Percentiles rank a stretch among this genome's conserved stretches.
These are phyloP conservation scores for Modicella reniformis DNA, from an alignment of 371 early-diverging fungal species.

Conservation along the genomic window DNA sequence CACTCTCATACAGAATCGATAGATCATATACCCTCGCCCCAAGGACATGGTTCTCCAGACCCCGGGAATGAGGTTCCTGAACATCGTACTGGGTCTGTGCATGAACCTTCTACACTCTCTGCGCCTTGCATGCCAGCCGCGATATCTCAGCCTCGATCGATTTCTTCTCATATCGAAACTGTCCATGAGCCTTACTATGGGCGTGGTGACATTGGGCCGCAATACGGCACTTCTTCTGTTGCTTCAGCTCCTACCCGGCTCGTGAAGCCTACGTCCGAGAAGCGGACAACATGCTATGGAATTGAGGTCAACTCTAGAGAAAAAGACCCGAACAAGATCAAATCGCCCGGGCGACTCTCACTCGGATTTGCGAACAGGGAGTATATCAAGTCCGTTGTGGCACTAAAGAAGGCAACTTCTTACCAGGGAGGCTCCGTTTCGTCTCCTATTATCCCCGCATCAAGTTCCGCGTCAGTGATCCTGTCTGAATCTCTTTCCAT, in stretches of 20 bases:
- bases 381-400: slow-evolving; percentile 11
- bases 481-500: no score
- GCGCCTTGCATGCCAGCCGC: no score
- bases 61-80: no score
- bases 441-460: background rate
- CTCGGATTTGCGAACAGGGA: slow-evolving; percentile 41
- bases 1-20: no score
- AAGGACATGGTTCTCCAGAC: no score
- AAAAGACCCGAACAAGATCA: background rate
- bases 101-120: no score
- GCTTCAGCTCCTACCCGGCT: no score
- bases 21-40: no score
- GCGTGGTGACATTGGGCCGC: background rate
- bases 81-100: no score
- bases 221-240: no score
- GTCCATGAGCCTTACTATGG: slow-evolving; percentile 12
- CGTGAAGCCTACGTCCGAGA: background rate
- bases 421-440: background rate
- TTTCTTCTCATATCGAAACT: slow-evolving; percentile 9
- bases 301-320: slow-evolving; percentile 13
- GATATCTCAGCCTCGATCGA: no score
- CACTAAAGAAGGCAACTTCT: background rate
- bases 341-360: background rate
- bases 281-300: slow-evolving; percentile 22
- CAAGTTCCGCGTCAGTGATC: background rate